phyloP scores from a whole-genome alignment of 768 basidiomycete species.

The Serendipita sp. region DNA sequence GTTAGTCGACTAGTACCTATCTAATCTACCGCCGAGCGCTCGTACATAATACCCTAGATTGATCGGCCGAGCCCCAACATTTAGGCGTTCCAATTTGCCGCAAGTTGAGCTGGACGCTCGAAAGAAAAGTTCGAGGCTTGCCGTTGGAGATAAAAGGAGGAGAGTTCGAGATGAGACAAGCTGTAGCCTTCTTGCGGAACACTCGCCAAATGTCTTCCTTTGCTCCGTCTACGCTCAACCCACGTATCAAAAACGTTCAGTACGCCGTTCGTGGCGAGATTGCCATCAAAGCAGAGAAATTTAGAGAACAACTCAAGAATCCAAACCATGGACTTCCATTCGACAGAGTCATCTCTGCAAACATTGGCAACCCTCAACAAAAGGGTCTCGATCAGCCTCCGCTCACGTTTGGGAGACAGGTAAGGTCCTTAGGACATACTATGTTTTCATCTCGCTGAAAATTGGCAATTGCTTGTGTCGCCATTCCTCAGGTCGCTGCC shows the following conservation, averaged over 20 bases:
- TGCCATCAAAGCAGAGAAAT: conserved; percentile 81
- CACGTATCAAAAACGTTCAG: conserved; percentile 68
- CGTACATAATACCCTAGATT: neutral
- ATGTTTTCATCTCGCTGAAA: neutral
- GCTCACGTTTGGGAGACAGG: conserved; percentile 86
- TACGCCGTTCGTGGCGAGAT: conserved; percentile 97
- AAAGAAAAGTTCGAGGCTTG: neutral
- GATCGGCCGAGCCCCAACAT: neutral
- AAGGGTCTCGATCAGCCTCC: conserved; percentile 85
- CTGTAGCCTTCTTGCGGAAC: neutral
- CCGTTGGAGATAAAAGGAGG: neutral
- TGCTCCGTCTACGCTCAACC: conserved; percentile 62
- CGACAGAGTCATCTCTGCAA: conserved; percentile 76
- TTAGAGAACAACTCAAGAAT: conserved; percentile 52
- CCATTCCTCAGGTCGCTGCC: conserved; percentile 54
- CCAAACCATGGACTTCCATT: conserved; percentile 56
- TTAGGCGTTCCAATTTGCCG: neutral
- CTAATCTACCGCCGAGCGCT: neutral
- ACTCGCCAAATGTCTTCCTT: conserved; percentile 23
- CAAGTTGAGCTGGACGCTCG: conserved; percentile 1
- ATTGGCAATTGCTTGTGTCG: conserved; percentile 6
- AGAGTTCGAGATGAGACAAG: neutral
- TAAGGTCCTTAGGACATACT: conserved; percentile 19
- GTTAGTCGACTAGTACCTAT: neutral
- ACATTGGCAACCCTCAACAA: conserved; percentile 98